Percentiles rank a stretch among this genome's conserved stretches.
Conservation (phyloP, 2,329 filamentous ascomycete genomes). For the Nothopassalora personata region DNA sequence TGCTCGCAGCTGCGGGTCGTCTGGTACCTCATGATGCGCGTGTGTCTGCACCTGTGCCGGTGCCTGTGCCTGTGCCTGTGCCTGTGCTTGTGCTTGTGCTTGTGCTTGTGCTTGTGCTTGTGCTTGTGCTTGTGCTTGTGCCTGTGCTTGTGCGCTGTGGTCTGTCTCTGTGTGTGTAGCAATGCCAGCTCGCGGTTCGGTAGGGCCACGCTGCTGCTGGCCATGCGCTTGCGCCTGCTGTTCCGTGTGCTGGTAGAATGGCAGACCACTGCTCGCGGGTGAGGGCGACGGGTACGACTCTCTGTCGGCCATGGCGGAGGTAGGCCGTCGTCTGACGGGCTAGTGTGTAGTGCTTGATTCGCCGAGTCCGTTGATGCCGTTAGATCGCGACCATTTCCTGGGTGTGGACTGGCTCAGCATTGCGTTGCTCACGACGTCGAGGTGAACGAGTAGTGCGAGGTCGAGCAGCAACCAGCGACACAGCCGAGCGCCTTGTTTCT, state of each 20-base stretch:
- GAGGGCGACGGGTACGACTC: slow-evolving; percentile 6
- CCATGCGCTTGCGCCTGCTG: not conserved
- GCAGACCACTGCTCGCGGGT: slow-evolving; percentile 4
- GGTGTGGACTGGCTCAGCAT: not conserved
- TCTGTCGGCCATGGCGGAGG: slow-evolving; percentile 2
- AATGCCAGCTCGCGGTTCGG: not conserved
- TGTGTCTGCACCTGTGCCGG: not conserved
- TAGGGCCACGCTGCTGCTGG: not conserved
- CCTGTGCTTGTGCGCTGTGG: not conserved
- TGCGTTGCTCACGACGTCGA: not conserved
- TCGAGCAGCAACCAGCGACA: not conserved
- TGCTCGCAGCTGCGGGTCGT: slow-evolving; percentile 12
- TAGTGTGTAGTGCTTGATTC: not conserved
- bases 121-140: not conserved
- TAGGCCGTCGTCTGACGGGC: not conserved
- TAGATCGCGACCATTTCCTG: not conserved
- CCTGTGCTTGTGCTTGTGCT: not conserved
- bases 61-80: not conserved
- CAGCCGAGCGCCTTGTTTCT: not conserved
- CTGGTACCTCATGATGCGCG: slow-evolving; percentile 5
- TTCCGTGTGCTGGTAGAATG: slow-evolving; percentile 9
- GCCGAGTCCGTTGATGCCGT: not conserved
- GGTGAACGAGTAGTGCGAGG: not conserved
- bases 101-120: not conserved
- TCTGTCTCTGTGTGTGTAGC: not conserved